Percentiles rank a stretch among this genome's conserved stretches.
These are phyloP conservation scores for Nakazawaea pomicola DNA, from an alignment of 805 yeast genomes.

Conservation along the genomic window DNA sequence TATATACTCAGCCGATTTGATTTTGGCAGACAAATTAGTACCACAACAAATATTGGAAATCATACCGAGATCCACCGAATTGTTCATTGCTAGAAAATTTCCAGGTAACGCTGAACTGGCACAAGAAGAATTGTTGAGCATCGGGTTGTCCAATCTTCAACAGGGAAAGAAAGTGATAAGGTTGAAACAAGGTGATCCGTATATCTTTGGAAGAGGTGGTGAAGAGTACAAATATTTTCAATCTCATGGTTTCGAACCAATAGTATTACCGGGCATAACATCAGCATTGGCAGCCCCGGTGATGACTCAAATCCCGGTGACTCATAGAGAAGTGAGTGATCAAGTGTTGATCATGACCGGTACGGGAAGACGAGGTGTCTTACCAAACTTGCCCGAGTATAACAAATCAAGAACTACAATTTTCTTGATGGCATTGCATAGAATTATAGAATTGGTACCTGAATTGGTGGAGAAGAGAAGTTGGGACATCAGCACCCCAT, in stretches of 20 bases:
- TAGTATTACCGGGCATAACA: slow-evolving; percentile 82
- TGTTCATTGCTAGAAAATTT: slow-evolving; percentile 86
- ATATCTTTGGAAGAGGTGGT: slow-evolving; percentile 94
- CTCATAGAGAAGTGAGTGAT: slow-evolving; percentile 88
- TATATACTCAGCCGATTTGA: slow-evolving; percentile 75
- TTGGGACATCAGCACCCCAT: slow-evolving; percentile 74
- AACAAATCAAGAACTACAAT: slow-evolving; percentile 73
- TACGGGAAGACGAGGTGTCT: slow-evolving; percentile 81
- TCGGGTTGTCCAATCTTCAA: slow-evolving; percentile 61
- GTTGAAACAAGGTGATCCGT: slow-evolving; percentile 95
- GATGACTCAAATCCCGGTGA: slow-evolving; percentile 78
- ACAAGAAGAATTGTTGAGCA: slow-evolving; percentile 72
- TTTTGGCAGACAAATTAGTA: slow-evolving; percentile 87
- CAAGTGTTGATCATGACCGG: slow-evolving; percentile 94
- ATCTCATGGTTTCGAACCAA: slow-evolving; percentile 62
- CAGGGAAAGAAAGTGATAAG: slow-evolving; percentile 79
- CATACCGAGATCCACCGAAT: slow-evolving; percentile 70
- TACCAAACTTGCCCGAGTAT: slow-evolving; percentile 75
- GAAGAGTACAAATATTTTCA: slow-evolving; percentile 77
- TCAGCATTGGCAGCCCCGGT: slow-evolving; percentile 89
- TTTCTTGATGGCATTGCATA: slow-evolving; percentile 85
- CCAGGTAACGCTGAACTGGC: slow-evolving; percentile 97
- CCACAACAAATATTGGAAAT: slow-evolving; percentile 82
- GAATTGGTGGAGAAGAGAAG: slow-evolving; percentile 35
- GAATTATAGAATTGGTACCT: slow-evolving; percentile 55